These are phyloP conservation scores for Eimeria maxima DNA, from an alignment of 169 alveolate species.

Conservation along the genomic window DNA sequence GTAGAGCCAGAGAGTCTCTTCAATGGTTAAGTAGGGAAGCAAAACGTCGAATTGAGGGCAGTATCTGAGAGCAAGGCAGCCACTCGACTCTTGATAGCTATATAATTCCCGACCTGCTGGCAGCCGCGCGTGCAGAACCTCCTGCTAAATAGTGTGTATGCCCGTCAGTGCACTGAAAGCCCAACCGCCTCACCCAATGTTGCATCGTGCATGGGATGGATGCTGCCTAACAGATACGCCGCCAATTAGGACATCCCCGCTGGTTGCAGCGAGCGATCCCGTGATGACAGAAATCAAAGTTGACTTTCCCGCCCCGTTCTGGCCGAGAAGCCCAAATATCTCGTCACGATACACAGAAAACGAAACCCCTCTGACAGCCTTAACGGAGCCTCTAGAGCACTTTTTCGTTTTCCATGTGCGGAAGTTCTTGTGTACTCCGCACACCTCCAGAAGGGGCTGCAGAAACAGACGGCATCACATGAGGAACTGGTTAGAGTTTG, in stretches of 20 bases:
- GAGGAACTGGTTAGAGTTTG: no score
- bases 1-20: conserved; percentile 73
- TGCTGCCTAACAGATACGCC: conserved; percentile 48
- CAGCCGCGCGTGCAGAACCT: neutral
- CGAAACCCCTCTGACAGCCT: conserved; percentile 74
- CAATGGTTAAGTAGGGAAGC: conserved; percentile 71
- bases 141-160: neutral
- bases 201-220: conserved; percentile 51
- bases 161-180: neutral
- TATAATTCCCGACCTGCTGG: neutral
- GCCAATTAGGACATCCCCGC: conserved; percentile 44
- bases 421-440: conserved; percentile 48
- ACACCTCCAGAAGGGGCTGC: conserved; percentile 68
- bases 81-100: neutral
- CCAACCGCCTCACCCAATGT: conserved; percentile 27
- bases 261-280: conserved; percentile 15
- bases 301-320: conserved; percentile 97
- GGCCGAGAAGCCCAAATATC: conserved; percentile 94
- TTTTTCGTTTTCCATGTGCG: conserved; percentile 46
- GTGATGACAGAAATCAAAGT: conserved; percentile 89
- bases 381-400: conserved; percentile 20
- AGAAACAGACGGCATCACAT: neutral
- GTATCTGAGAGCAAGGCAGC: conserved; percentile 27
- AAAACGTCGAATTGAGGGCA: conserved; percentile 73
- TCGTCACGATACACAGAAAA: conserved; percentile 87